These are phyloP conservation scores for Boechera divaricarpa DNA, from an alignment of 345 rosid species.

Conservation along the genomic window DNA sequence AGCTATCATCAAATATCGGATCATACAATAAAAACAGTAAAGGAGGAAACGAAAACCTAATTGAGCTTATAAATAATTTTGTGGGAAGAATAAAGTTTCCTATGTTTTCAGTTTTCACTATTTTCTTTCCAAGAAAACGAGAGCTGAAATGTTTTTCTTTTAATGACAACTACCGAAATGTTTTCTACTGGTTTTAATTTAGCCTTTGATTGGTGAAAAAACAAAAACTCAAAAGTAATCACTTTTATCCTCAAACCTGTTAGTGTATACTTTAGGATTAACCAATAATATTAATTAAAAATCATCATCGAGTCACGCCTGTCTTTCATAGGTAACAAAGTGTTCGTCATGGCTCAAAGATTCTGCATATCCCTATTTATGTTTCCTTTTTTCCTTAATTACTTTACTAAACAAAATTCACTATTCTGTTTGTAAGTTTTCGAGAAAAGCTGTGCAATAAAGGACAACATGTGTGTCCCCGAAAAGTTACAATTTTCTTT, in stretches of 20 bases:
- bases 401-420: conserved; percentile 16
- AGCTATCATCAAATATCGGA: too few relatives aligned
- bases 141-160: too few relatives aligned
- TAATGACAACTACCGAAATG: too few relatives aligned
- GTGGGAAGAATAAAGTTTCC: too few relatives aligned
- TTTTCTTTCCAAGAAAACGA: too few relatives aligned
- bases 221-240: neutral
- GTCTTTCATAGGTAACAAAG: conserved; percentile 34
- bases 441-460: conserved; percentile 45
- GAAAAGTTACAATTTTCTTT: conserved; percentile 36
- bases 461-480: conserved; percentile 51
- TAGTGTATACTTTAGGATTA: neutral
- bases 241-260: neutral
- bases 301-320: conserved; percentile 41
- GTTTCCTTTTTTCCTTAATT: conserved; percentile 1
- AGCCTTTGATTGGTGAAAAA: neutral
- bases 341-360: conserved; percentile 26
- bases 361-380: conserved; percentile 12
- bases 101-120: too few relatives aligned
- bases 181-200: neutral
- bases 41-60: too few relatives aligned
- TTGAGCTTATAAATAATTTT: too few relatives aligned
- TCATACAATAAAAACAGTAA: too few relatives aligned
- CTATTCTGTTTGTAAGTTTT: conserved; percentile 36
- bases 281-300: neutral